Conservation (phyloP, 345 rosid species). For the Populus ilicifolia region DNA sequence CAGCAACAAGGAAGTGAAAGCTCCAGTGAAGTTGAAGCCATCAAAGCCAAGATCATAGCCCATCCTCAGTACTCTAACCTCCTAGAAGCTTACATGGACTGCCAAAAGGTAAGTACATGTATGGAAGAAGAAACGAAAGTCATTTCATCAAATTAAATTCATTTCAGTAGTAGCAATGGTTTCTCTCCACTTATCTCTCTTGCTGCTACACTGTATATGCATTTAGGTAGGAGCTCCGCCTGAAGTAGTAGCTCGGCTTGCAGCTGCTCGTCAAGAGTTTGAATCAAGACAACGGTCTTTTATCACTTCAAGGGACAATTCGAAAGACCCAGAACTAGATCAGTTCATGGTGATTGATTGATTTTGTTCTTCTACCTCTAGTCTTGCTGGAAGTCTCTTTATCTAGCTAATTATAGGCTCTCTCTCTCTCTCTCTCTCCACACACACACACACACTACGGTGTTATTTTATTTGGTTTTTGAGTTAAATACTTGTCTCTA, state of each 20-base stretch:
- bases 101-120: slow-evolving; percentile 91
- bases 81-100: slow-evolving; percentile 88
- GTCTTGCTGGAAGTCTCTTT: neutral
- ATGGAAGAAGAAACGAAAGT: neutral
- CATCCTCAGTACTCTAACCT: slow-evolving; percentile 91
- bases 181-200: neutral
- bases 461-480: neutral
- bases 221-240: slow-evolving; percentile 92
- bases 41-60: slow-evolving; percentile 89
- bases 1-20: slow-evolving; percentile 47
- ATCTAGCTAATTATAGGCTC: neutral
- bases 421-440: too few species aligned
- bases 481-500: neutral
- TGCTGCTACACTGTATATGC: neutral
- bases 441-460: neutral
- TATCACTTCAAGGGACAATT: slow-evolving; percentile 31
- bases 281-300: slow-evolving; percentile 63
- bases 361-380: neutral
- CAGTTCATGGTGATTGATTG: slow-evolving; percentile 81
- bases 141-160: neutral
- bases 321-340: slow-evolving; percentile 91
- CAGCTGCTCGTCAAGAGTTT: slow-evolving; percentile 67
- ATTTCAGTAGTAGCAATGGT: neutral
- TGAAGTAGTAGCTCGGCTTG: slow-evolving; percentile 65
- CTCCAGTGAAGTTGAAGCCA: slow-evolving; percentile 55